Evolutionary conservation across 2,329 filamentous ascomycete species (phyloP), one percentile per base, ranked within the genome.

Genomic region (Aspergillus sp.): DNA sequence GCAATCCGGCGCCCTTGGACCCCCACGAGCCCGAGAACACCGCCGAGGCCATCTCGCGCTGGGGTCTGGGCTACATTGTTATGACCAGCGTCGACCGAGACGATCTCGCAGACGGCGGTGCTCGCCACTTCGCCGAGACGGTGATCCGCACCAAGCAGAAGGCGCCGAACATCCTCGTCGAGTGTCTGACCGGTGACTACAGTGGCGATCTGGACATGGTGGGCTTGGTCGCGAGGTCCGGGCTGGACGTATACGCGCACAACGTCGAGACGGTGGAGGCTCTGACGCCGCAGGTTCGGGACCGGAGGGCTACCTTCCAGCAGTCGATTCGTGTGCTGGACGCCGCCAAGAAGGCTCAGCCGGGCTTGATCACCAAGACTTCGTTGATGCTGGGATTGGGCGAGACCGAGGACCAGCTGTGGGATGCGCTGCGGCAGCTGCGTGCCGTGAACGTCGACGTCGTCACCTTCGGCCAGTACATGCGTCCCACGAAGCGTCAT

Each of bases 401-500:
- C 12, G 95, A 99, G 83, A 92, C 88, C 26, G 93, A 98, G 69
- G 85, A 90, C 18, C 90, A 98, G 78, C 77, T 99, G 1, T 89
- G 87, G 85, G 86, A 90, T 63, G 87, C 94, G 0, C 78, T 98
- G 60, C 85, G 82, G 74, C 91, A 96, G 74, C 84, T 99, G 12
- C 86, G 95, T 59, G 88, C 88, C 65, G 85, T 87, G 59, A 82
- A 90, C 61, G 93, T 97, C 50, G 95, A 99, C 68, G 92, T 99
- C 12, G 92, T 99, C 59, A 99, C 95, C 0, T 99, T 99, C 68
- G 95, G 95, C n/a, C 95, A 99, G 81, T 99, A 99, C 81, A 99
- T 99, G 95, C 91, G 94, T 11, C 95, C 95, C 1, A 99, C 95
- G 4, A 99, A 98, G 83, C 87, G 94, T 49, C 95, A 99, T 76